Percentiles rank a stretch among this genome's conserved stretches.
phyloP scores from a whole-genome alignment of 805 yeast genomes.

The Pichia nakasei region DNA sequence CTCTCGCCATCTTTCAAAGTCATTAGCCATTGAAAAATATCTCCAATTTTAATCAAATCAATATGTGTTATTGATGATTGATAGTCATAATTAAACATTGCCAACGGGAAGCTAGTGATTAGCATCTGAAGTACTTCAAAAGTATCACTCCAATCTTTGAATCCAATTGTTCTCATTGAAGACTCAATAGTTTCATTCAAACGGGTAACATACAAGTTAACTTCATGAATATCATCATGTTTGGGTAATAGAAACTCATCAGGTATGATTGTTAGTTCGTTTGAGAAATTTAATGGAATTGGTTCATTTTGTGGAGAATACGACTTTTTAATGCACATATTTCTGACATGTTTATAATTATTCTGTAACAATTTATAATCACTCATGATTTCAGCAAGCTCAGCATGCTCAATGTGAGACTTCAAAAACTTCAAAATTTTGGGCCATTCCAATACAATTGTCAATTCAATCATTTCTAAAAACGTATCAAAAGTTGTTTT shows the following conservation, averaged over 20 bases:
- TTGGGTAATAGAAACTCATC: slow-evolving; percentile 30
- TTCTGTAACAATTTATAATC: slow-evolving; percentile 24
- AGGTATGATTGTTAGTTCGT: slow-evolving; percentile 31
- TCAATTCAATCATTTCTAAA: slow-evolving; percentile 59
- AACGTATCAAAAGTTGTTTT: slow-evolving; percentile 55
- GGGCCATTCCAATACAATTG: slow-evolving; percentile 46
- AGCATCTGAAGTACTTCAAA: slow-evolving; percentile 68
- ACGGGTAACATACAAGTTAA: slow-evolving; percentile 54
- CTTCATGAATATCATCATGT: slow-evolving; percentile 42
- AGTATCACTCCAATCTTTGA: slow-evolving; percentile 71
- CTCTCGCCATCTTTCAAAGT: slow-evolving; percentile 37
- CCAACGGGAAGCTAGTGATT: slow-evolving; percentile 45
- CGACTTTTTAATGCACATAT: slow-evolving; percentile 57
- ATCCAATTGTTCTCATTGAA: slow-evolving; percentile 46
- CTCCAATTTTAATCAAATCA: slow-evolving; percentile 52
- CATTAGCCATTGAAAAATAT: slow-evolving; percentile 63
- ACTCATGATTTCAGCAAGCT: slow-evolving; percentile 14
- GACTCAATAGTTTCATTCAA: slow-evolving; percentile 55
- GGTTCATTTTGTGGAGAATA: slow-evolving; percentile 51
- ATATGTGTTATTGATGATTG: slow-evolving; percentile 35
- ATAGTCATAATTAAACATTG: slow-evolving; percentile 47
- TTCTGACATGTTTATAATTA: slow-evolving; percentile 58
- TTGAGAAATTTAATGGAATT: slow-evolving; percentile 32
- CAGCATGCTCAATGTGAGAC: slow-evolving; percentile 12
- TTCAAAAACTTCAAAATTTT: slow-evolving; percentile 22